A percentile compares a stretch with the other conserved stretches of the same genome.
phyloP scores from a whole-genome alignment of 2,329 filamentous ascomycete species.

The Aspergillus novoparasiticus region DNA sequence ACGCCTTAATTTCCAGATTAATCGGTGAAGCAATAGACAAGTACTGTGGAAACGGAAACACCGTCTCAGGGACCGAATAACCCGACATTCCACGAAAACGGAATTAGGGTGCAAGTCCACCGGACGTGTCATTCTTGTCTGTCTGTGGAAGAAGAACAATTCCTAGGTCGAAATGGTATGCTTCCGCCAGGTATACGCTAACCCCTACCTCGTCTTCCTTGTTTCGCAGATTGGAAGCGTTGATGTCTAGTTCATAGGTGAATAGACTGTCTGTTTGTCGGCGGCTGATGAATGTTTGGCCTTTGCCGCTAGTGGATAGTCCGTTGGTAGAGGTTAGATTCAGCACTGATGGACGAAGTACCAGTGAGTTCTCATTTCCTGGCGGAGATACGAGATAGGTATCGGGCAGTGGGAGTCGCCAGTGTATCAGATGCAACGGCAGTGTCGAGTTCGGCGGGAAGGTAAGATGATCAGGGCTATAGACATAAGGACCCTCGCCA shows the following conservation, averaged over 20 bases:
- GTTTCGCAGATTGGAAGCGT: background rate
- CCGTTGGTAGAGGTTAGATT: conserved; percentile 51
- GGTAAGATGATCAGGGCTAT: conserved; percentile 48
- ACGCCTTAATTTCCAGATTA: background rate
- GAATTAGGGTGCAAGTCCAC: background rate
- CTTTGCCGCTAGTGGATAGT: background rate
- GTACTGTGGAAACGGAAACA: background rate
- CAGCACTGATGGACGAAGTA: conserved; percentile 51
- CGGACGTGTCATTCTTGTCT: background rate
- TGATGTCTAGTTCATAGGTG: conserved; percentile 17
- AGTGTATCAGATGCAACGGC: conserved; percentile 59
- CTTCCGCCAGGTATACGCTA: conserved; percentile 21
- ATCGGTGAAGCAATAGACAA: background rate
- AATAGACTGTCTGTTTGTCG: conserved; percentile 24
- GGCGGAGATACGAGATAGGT: conserved; percentile 52
- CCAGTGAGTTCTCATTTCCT: conserved; percentile 48
- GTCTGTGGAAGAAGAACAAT: conserved; percentile 3
- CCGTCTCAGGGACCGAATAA: rapidly evolving
- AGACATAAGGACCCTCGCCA: conserved; percentile 23
- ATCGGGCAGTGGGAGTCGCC: conserved; percentile 52
- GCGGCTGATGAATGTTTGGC: conserved; percentile 12
- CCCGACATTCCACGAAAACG: background rate
- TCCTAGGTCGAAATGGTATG: conserved; percentile 24
- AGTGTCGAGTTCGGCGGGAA: conserved; percentile 50
- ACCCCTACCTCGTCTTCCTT: conserved; percentile 19